Base-by-base conservation (phyloP, 176 grass and related monocot genomes). In the Musa schizocarpa region DNA sequence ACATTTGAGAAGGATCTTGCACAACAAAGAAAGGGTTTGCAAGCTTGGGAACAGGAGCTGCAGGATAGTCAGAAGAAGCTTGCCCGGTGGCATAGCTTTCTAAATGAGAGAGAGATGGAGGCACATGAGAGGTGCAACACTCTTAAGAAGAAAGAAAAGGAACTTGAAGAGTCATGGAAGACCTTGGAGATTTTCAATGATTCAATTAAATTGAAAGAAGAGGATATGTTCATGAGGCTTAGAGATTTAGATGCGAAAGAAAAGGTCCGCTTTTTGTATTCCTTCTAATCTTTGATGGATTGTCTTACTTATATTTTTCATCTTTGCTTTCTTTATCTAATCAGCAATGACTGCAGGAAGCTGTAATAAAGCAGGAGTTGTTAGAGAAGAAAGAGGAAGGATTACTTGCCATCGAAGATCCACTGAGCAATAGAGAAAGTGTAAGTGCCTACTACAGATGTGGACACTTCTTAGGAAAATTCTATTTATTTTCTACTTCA, bases 21-120 rank as follows among this genome's bases (percentile, higher is more conserved):
- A 34, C n/a, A 74, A 24, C 21, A 56, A 56, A 74, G 52, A 17
- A 12, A 74, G 52, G 53, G 27, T 74, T 27, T 74, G 20, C 11
- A 50, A 55, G 12, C 52, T 29, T 56, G 21, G 71, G 71, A 74
- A 54, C 52, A 56, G 13, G 53, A 56, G 71, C 20, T 74, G 20
- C 52, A 29, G 24, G 71, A 56, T 8, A 53, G 16, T 56, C 53
- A 55, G 52, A 56, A 74, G 51, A 74, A 1, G n/a, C 71, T 74
- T 26, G 13, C 53, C 4, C 13, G 56, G 53, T 14, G 52, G 53
- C 50, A 56, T 26, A 74, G 13, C 20, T 17, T 55, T 24, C 8
- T 74, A 9, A 29, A 55, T 74, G 71, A 74, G 71, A 74, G 53
- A 74, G 52, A 74, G 21, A 55, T 25, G n/a, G n/a, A 54, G 54